Evolutionary conservation across 345 rosid species (phyloP), one percentile per base, ranked within the genome.

Genomic region (Brassica incana): DNA sequence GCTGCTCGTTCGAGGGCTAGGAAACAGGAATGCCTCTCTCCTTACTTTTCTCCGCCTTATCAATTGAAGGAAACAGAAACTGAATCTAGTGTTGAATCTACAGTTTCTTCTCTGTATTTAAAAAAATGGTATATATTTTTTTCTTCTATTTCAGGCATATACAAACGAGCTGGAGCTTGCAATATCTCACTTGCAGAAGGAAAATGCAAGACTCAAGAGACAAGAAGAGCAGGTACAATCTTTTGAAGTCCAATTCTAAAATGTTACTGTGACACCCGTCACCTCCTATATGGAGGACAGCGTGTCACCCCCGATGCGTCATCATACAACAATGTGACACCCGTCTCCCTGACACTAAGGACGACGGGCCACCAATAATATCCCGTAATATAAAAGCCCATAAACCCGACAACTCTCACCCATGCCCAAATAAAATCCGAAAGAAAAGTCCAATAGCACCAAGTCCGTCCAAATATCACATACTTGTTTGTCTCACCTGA

Each of bases 1-100:
- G 98, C 97, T 32, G 91, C 98, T 58, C 86, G 97, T 29, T 93
- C 97, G 2, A 88, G 98, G 71, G 95, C 93, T 30, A 88, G 93
- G 81, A 91, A 88, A 77, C 91, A 88, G 93, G 95, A 83, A 85
- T 45, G 61, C 52, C 5, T 29, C 75, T 78, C 52, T 78, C 71
- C 29, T 30, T 54, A 23, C 61, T 63, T 43, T 33, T 73, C 65
- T 20, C 36, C 11, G 2, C 50, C 9, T 65, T 38, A 38, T 70
- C 72, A 33, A 56, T 4, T 7, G 6, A 52, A 15, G 59, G 59
- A 52, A 33, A 50, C 32, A 27, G 23, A 3, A 27, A 43, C 38
- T n/a, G 7, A 65, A 60, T 48, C 11, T 33, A 20, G 8, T 54
- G n/a, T 71, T 58, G n/a, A 43, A 56, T 56, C 18, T 12, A 52